Conservation (phyloP, 768 basidiomycete species). For the Asterophora lycoperdoides region DNA sequence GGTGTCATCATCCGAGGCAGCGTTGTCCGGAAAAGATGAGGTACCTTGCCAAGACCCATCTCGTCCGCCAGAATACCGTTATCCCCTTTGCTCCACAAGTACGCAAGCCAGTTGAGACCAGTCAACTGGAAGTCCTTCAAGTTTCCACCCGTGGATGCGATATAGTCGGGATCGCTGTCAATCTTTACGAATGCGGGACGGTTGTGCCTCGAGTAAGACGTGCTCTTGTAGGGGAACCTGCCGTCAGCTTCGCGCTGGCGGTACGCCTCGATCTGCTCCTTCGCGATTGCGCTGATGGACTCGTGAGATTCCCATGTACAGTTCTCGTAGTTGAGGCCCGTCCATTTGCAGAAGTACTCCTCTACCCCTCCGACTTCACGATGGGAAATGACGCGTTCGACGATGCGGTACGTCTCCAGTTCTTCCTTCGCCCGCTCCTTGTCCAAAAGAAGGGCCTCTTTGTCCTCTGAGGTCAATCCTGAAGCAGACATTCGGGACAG, state of each 20-base stretch:
- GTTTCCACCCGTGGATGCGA: slow-evolving; percentile 69
- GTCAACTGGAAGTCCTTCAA: slow-evolving; percentile 98
- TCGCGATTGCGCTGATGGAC: slow-evolving; percentile 75
- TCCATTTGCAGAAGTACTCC: slow-evolving; percentile 98
- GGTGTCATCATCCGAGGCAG: slow-evolving; percentile 1
- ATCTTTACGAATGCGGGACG: slow-evolving; percentile 84
- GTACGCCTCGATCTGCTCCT: slow-evolving; percentile 76
- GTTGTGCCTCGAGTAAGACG: slow-evolving; percentile 54
- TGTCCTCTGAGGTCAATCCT: slow-evolving; percentile 77
- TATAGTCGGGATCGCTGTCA: slow-evolving; percentile 82
- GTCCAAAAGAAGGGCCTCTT: slow-evolving; percentile 84
- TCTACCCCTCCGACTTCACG: slow-evolving; percentile 56
- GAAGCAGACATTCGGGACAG: slow-evolving; percentile 60
- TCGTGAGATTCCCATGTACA: slow-evolving; percentile 92
- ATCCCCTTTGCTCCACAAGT: slow-evolving; percentile 90
- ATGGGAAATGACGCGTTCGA: slow-evolving; percentile 85
- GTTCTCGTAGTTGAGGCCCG: slow-evolving; percentile 85
- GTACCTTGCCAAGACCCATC: slow-evolving; percentile 97
- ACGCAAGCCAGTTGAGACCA: slow-evolving; percentile 98
- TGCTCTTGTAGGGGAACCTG: slow-evolving; percentile 84
- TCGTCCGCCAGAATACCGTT: slow-evolving; percentile 98
- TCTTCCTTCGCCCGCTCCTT: slow-evolving; percentile 91
- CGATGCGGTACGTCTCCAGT: slow-evolving; percentile 83
- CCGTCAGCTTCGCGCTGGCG: slow-evolving; percentile 70
- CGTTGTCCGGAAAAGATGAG: slow-evolving; percentile 3